Evolutionary conservation across 2,329 filamentous ascomycete species (phyloP), one percentile per base, ranked within the genome.

Genomic region (Ophiognomonia clavigignenti-juglandacearum): DNA sequence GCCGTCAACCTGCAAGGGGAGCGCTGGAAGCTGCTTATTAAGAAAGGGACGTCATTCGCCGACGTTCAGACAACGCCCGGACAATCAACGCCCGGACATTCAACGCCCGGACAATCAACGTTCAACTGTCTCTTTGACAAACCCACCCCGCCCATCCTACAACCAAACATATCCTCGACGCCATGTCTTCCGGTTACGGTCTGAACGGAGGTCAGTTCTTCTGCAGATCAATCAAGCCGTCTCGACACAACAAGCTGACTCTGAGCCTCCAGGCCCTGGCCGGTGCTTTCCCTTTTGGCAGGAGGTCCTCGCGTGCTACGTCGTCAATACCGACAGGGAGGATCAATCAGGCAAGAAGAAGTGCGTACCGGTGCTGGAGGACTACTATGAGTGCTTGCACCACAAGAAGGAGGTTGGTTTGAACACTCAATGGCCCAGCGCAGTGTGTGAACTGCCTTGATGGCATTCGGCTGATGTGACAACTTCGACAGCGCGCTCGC

Each of bases 231-330:
- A n/a, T n/a, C n/a, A n/a, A n/a, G n/a, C n/a, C n/a, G n/a, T n/a
- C n/a, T n/a, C n/a, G n/a, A n/a, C n/a, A n/a, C n/a, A n/a, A n/a
- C n/a, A n/a, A 48, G 20, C 29, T 38, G 18, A 36, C 16, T 34
- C 45, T 32, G 42, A 38, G 34, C 45, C 39, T 50, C 5, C 58
- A 83, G 79, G 79, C 61, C 76, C 79, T 53, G 74, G 73, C 59
- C 88, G 92, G 70, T 98, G 93, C 83, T 97, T 96, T 76, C 88
- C 91, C 65, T 98, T 96, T 82, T 98, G 93, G 93, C 93, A 98
- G 74, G 93, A 98, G 72, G 83, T 97, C 56, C 86, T 98, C 66
- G 90, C 90, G 61, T 98, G 93, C 82, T 98, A 98, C 69, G 90
- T 96, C 52, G 84, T 96, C 64, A 97, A 97, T 74, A 89, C 89